Conservation (phyloP, 306 rosid species). For the Lathyrus oleraceus region DNA sequence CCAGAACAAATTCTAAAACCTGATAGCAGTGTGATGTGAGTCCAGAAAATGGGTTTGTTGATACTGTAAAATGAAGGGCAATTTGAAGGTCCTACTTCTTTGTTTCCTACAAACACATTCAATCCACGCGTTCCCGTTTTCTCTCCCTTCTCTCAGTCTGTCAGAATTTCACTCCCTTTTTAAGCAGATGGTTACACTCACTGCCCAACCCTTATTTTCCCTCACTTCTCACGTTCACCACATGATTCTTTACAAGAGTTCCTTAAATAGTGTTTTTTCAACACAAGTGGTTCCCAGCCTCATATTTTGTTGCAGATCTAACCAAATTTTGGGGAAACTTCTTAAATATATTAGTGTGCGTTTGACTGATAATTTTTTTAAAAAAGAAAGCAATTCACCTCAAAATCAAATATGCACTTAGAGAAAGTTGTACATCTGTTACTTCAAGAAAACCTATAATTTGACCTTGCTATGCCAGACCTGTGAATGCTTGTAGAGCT, state of each 20-base stretch:
- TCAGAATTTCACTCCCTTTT: too few species aligned
- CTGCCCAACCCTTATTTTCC: too few species aligned
- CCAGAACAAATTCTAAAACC: too few species aligned
- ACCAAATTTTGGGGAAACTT: neutral
- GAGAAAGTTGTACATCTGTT: slow-evolving; percentile 6
- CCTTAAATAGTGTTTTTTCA: neutral
- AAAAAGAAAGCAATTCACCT: neutral
- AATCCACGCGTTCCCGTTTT: neutral
- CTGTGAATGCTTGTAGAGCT: slow-evolving; percentile 2
- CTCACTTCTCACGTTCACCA: neutral
- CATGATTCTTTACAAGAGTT: neutral
- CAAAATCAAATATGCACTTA: slow-evolving; percentile 6
- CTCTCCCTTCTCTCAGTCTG: too few species aligned
- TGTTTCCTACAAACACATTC: neutral
- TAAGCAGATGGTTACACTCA: too few species aligned
- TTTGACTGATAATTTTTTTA: neutral
- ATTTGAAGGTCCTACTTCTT: too few species aligned
- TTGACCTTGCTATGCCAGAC: slow-evolving; percentile 7
- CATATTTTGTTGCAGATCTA: neutral
- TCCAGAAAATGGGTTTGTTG: too few species aligned
- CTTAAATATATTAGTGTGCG: neutral
- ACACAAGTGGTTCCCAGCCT: neutral
- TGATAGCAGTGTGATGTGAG: too few species aligned
- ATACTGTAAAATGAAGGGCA: too few species aligned
- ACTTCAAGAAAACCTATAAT: neutral